These are phyloP conservation scores for Vitis hybrid DNA, from an alignment of 177 flowering plant genomes.

Conservation along the genomic window DNA sequence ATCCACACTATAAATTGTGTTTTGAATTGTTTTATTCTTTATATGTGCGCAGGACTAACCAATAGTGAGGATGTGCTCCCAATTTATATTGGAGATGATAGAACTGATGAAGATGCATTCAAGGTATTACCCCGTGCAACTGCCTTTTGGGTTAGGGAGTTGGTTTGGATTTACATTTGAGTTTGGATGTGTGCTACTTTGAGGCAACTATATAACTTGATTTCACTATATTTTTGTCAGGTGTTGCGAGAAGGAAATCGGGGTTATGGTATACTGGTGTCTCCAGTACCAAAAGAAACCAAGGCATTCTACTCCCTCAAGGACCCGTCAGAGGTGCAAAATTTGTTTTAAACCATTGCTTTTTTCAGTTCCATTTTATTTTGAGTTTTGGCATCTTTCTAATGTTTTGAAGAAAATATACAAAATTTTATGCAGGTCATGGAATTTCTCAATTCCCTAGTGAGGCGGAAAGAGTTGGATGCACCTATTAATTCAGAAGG, in stretches of 20 bases:
- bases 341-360: not conserved
- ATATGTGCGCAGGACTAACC: conserved; percentile 34
- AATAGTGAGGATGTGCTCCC: conserved; percentile 54
- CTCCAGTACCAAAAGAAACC: conserved; percentile 60
- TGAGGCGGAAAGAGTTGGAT: conserved; percentile 40
- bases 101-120: conserved; percentile 78
- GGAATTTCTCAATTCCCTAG: conserved; percentile 49
- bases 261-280: conserved; percentile 64
- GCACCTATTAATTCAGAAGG: not conserved
- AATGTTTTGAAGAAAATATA: not conserved
- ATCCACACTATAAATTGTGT: not conserved
- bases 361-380: not conserved
- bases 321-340: conserved; percentile 58
- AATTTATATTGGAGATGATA: conserved; percentile 70
- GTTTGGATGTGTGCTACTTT: not conserved
- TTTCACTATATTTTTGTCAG: conserved; percentile 21
- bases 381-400: not conserved
- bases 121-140: conserved; percentile 35
- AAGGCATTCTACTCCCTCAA: conserved; percentile 55
- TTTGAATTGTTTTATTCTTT: not conserved
- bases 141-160: not conserved
- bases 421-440: conserved; percentile 40
- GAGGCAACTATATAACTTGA: not conserved
- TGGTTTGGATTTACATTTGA: not conserved
- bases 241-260: conserved; percentile 39